Evolutionary conservation across 768 basidiomycete species (phyloP), one percentile per base, ranked within the genome.

Genomic region (Lenzites betulinus): DNA sequence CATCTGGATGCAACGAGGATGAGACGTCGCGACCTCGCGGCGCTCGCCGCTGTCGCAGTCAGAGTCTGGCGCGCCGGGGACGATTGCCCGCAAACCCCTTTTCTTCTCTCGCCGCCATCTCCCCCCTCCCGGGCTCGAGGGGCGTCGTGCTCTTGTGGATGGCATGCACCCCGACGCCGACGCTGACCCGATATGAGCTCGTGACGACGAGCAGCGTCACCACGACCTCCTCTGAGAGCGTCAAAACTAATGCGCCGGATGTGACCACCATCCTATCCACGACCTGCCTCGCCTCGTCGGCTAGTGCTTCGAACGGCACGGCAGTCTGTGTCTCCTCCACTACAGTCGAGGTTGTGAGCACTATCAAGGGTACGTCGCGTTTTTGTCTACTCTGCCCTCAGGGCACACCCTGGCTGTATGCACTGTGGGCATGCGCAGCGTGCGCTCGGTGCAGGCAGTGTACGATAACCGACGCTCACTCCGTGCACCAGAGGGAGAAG

Each of bases 111-210:
- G 23, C 48, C 54, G 47, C 47, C 39, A 49, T 50, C 56, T 47
- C 39, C 13, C 38, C 20, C 46, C 56, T 47, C 56, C 38, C 15
- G 36, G 7, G 47, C 25, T 36, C 11, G 18, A 13, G 48, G 28
- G 18, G 9, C 6, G 28, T 26, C 42, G 51, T 39, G 57, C 54
- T 51, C 48, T 30, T 43, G 60, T 62, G 62, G 28, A 71, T 71
- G 70, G 66, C 80, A 54, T 84, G 82, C 64, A 69, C 69, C 38
- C 69, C 79, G 22, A 70, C 73, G 51, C 76, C 82, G 48, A 82
- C 80, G 7, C 71, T 71, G 64, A 82, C 81, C 7, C 69, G 70
- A 46, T 81, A 77, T 59, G 72, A 70, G 46, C 68, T 74, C 6
- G 33, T 79, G 64, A 76, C 75, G 9, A 71, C 75, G 3, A 74